Evolutionary conservation across 163 green algal species (phyloP).

Genomic region (Coccomyxa subellipsoidea): DNA sequence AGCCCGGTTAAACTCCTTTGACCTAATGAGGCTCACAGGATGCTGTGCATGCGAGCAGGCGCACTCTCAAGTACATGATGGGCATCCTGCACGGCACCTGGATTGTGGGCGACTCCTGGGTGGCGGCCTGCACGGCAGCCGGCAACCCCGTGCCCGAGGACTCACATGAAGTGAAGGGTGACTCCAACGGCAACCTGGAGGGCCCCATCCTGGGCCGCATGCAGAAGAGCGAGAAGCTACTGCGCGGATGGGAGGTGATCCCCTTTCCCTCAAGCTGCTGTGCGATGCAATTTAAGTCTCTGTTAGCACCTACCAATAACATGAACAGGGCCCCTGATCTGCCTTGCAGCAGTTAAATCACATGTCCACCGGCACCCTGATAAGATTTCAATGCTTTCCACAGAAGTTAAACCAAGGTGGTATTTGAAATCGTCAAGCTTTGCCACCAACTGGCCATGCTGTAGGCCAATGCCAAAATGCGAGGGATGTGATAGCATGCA

Average conservation of each 20-base stretch:
- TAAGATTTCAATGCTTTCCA: too few species aligned
- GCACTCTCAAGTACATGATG: conserved; percentile 15
- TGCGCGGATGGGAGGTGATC: conserved; percentile 10
- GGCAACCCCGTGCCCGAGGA: conserved; percentile 3
- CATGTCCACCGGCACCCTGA: too few species aligned
- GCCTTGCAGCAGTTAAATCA: too few species aligned
- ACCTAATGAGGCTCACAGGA: background rate
- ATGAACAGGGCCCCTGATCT: too few species aligned
- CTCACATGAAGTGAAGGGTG: conserved; percentile 8
- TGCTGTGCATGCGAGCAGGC: conserved; percentile 1
- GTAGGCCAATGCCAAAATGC: too few species aligned
- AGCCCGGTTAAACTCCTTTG: too few species aligned
- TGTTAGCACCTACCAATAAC: background rate
- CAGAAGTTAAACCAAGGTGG: too few species aligned
- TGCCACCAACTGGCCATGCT: too few species aligned
- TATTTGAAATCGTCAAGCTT: too few species aligned
- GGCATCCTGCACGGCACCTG: conserved; percentile 15
- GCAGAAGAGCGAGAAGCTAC: background rate
- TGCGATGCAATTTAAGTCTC: background rate
- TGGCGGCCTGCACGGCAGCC: background rate
- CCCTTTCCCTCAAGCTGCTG: background rate
- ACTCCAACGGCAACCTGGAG: background rate
- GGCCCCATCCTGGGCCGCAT: conserved; percentile 13
- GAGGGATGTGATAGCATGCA: too few species aligned
- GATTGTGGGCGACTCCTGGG: conserved; percentile 15